Evolutionary conservation across 140 eudicot genomes (phyloP).

Genomic region (Anethum foeniculum): DNA sequence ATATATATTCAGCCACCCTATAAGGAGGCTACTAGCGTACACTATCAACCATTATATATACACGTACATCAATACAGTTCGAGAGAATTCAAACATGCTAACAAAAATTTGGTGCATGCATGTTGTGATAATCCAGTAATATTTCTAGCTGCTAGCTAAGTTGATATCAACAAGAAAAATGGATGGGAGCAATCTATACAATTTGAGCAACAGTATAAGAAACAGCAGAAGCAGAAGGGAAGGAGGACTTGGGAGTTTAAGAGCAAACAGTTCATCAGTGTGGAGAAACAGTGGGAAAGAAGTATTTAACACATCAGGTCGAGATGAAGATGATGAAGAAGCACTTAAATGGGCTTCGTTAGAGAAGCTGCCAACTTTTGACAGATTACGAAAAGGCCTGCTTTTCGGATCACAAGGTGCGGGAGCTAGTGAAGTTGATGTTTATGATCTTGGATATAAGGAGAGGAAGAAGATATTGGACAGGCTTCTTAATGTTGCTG

Average conservation of each 20-base stretch:
- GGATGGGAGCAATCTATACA: constrained; percentile 33
- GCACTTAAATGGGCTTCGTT: too few relatives aligned
- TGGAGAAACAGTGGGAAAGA: constrained; percentile 48
- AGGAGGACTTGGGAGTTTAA: constrained; percentile 18
- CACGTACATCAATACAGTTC: not conserved
- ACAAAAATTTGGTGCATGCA: not conserved
- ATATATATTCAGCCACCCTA: too few relatives aligned
- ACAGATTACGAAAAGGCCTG: too few relatives aligned
- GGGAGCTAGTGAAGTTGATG: too few relatives aligned
- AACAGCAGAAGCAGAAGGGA: not conserved
- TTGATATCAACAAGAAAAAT: not conserved
- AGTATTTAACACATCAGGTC: constrained; percentile 39
- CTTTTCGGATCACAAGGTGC: too few relatives aligned
- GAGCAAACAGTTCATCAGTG: constrained; percentile 32
- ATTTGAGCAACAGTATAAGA: constrained; percentile 33
- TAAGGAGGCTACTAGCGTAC: not conserved
- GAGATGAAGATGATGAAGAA: constrained; percentile 22
- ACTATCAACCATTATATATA: not conserved
- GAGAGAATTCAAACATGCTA: too few relatives aligned
- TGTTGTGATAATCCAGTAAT: too few relatives aligned
- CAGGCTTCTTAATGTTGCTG: too few relatives aligned
- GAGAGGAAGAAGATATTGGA: too few relatives aligned
- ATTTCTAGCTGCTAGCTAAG: not conserved
- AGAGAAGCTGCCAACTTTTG: too few relatives aligned
- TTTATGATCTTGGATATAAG: too few relatives aligned